phyloP scores from a whole-genome alignment of 2,329 filamentous ascomycete species.

The Sporothrix luriei region DNA sequence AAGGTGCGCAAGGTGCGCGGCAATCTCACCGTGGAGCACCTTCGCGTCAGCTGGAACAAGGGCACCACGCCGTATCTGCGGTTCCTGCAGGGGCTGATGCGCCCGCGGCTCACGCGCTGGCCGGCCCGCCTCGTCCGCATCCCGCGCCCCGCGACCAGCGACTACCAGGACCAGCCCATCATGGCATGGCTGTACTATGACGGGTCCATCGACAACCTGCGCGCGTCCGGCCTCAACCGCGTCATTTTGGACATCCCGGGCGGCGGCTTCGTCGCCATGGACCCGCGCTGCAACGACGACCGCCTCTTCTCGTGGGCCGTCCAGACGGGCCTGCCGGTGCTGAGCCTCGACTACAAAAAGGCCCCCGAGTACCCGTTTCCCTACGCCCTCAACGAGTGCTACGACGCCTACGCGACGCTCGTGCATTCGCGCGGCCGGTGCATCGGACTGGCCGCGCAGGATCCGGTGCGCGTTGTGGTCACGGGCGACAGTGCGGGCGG shows the following conservation, averaged over 20 bases:
- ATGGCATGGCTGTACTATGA: slow-evolving; percentile 93
- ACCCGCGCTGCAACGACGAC: slow-evolving; percentile 90
- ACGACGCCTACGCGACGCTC: slow-evolving; percentile 78
- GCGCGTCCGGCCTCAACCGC: slow-evolving; percentile 66
- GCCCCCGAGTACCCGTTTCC: slow-evolving; percentile 84
- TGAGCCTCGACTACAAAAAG: slow-evolving; percentile 90
- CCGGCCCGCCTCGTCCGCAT: slow-evolving; percentile 82
- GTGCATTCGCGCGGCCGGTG: slow-evolving; percentile 72
- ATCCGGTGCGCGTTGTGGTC: slow-evolving; percentile 68
- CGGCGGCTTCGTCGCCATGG: slow-evolving; percentile 95
- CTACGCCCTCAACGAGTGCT: slow-evolving; percentile 84
- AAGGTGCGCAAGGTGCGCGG: slow-evolving; percentile 90
- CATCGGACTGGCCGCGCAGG: slow-evolving; percentile 70
- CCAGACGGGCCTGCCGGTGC: slow-evolving; percentile 80
- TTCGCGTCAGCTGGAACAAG: slow-evolving; percentile 95
- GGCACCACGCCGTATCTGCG: slow-evolving; percentile 82
- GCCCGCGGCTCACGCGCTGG: slow-evolving; percentile 79
- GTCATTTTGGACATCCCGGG: slow-evolving; percentile 89
- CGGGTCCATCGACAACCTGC: slow-evolving; percentile 66
- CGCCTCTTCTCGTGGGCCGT: slow-evolving; percentile 91
- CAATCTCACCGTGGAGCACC: slow-evolving; percentile 83
- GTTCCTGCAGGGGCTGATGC: slow-evolving; percentile 69
- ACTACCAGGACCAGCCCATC: slow-evolving; percentile 75
- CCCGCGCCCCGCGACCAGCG: slow-evolving; percentile 73
- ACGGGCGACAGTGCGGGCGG: slow-evolving; percentile 82